Evolutionary conservation across 192 early-diverging fungal genomes (phyloP), one percentile per base, ranked within the genome.

Genomic region (Coemansia sp.): DNA sequence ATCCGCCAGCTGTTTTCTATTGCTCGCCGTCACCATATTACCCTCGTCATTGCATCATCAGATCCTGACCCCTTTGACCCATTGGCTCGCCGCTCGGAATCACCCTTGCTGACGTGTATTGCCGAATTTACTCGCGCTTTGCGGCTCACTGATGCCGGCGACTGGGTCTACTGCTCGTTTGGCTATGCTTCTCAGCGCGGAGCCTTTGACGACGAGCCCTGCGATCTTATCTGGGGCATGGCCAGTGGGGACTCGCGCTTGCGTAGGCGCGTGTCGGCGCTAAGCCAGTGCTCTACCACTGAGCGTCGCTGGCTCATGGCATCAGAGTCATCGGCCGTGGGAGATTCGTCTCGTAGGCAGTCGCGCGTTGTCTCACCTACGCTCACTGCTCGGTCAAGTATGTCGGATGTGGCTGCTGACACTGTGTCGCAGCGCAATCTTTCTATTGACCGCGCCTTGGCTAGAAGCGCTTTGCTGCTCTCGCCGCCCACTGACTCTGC

Each of bases 221-320:
- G 49, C 38, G 38, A 52, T 41, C 72, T 57, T 65, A 52, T 76
- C 43, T 80, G 78, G 78, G 63, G 49, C 7, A 51, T 51, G 49
- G 49, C 49, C 9, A 22, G 49, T 51, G 49, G 44, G 5, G 44
- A 51, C 49, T 51, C 49, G 1, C 49, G 49, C 20, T n/a, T 51
- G 20, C 49, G 49, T 20, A 24, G 49, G 2, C 72, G 80, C 16
- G 68, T 76, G 15, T 83, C 80, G 41, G 72, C 80, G 29, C 70
- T 83, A 40, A 83, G 80, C 67, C 80, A 83, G 73, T 83, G 80
- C 67, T 78, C 80, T 29, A 83, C 80, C 5, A 83, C 80, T 11
- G 80, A 83, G 73, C 72, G 80, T 33, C 80, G 72, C 63, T 83
- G 80, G 80, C 73, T 74, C 51, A 65, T 59, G 66, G 67, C 77